Base-by-base conservation (phyloP, 495 filamentous ascomycete genomes). In the Saxispiralis lemnorum region DNA sequence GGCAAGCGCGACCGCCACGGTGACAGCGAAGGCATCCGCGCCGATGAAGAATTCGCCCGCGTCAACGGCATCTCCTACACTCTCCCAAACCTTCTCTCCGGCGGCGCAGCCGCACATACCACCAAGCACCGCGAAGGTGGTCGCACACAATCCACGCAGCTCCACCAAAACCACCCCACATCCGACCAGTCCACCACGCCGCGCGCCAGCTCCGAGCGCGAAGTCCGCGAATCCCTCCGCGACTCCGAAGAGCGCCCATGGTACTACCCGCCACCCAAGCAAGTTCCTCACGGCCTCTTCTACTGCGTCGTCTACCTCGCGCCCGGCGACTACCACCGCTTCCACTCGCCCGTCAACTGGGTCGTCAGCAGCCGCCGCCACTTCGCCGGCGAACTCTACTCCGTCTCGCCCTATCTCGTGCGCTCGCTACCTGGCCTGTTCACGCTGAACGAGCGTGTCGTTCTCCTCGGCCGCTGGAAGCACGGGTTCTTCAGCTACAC, bases 31-130 rank as follows among this genome's bases (percentile, higher is more conserved):
- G 63, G 79, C 34, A 74, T 92, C 54, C 70, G 69, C 30, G 67
- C 77, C 0, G 77, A 97, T 46, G 79, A 89, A 56, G 85, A 96
- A 56, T 99, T 99, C 60, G 89, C 89, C 1, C 71, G 63, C n/a
- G 71, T 99, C 19, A 99, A 99, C 49, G 89, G 89, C 38, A 99
- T 99, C 50, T 82, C 83, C 11, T 99, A 99, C 62, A 93, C 88
- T 0, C 70, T 99, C 1, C 92, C 92, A 0, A 72, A 78, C 42
- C 72, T 99, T 9, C 69, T 97, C 43, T 92, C 86, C 0, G 87
- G 87, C n/a, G 19, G 43, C 10, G 49, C 46, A 11, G 52, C 51
- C 28, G 31, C 36, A 16, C 15, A 10, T 39, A 54, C 5, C 44
- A 53, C 3, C 28, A 34, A 15, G 11, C 34, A 47, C 31, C 35